Conservation (phyloP, 352 stramenopile genomes). For the Phytophthora cajani region DNA sequence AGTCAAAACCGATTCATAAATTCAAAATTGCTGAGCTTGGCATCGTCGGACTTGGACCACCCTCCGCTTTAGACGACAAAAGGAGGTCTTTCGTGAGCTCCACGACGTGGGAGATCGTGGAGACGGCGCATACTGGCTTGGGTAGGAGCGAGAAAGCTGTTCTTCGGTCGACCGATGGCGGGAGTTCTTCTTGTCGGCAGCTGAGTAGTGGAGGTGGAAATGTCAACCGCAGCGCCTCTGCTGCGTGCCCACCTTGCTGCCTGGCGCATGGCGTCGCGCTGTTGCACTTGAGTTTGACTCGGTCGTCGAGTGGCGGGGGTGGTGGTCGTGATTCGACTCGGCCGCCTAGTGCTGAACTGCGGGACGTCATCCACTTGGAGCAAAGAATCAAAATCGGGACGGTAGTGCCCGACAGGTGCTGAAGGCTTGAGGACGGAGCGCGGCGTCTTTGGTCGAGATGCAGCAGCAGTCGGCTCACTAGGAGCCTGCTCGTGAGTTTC, state of each 20-base stretch:
- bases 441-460: constrained; percentile 11
- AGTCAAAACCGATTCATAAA: constrained; percentile 2
- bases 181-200: constrained; percentile 22
- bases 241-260: constrained; percentile 35
- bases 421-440: constrained; percentile 18
- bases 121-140: constrained; percentile 70
- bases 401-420: constrained; percentile 18
- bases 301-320: constrained; percentile 9
- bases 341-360: constrained; percentile 33
- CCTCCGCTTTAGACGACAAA: constrained; percentile 48
- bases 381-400: constrained; percentile 53
- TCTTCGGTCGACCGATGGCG: constrained; percentile 38
- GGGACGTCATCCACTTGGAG: constrained; percentile 36
- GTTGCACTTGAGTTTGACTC: constrained; percentile 32
- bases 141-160: constrained; percentile 62
- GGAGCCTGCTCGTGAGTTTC: constrained; percentile 32
- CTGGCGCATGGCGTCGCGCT: constrained; percentile 37
- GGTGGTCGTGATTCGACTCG: constrained; percentile 22
- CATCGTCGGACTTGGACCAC: background rate
- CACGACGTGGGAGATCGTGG: constrained; percentile 34
- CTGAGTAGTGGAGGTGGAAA: constrained; percentile 32
- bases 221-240: constrained; percentile 32
- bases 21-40: constrained; percentile 11
- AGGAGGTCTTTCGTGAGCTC: constrained; percentile 39
- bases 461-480: constrained; percentile 33